phyloP scores from a whole-genome alignment of 805 yeast species.

The Candida coquimbonensis region DNA sequence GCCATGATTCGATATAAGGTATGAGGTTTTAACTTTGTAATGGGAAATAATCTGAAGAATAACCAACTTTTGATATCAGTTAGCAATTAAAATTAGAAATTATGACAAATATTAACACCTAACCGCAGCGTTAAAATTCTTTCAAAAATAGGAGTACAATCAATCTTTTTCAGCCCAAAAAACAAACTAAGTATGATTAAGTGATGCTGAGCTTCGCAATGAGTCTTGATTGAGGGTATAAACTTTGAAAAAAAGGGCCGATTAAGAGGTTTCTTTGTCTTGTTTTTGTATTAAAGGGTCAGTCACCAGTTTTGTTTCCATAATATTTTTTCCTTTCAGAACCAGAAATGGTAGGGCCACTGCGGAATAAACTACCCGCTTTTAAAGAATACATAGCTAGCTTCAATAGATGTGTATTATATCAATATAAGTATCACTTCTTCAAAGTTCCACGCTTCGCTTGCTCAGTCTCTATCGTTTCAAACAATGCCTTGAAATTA shows the following conservation, averaged over 20 bases:
- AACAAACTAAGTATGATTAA: background rate
- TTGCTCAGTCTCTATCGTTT: conserved; percentile 76
- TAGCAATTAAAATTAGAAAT: background rate
- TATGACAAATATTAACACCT: background rate
- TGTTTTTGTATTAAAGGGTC: background rate
- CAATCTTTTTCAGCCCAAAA: background rate
- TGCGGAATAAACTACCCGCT: background rate
- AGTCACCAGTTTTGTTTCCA: background rate
- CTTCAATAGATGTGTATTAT: background rate
- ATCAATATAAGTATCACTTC: background rate
- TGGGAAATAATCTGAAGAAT: background rate
- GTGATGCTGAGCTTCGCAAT: background rate
- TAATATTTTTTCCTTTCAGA: background rate
- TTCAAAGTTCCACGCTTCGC: conserved; percentile 55
- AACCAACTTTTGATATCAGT: no score
- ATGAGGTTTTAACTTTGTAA: no score
- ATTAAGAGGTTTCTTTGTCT: background rate
- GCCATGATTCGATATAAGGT: background rate
- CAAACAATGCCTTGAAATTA: conserved; percentile 75
- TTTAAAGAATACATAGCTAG: background rate
- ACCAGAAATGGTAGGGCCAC: background rate
- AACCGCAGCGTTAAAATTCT: background rate
- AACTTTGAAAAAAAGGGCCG: background rate
- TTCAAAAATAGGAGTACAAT: background rate
- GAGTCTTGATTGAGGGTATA: no score